Evolutionary conservation across 148 eudicot species (phyloP), one percentile per base, ranked within the genome.

Genomic region (Rhododendron kiyosumense): DNA sequence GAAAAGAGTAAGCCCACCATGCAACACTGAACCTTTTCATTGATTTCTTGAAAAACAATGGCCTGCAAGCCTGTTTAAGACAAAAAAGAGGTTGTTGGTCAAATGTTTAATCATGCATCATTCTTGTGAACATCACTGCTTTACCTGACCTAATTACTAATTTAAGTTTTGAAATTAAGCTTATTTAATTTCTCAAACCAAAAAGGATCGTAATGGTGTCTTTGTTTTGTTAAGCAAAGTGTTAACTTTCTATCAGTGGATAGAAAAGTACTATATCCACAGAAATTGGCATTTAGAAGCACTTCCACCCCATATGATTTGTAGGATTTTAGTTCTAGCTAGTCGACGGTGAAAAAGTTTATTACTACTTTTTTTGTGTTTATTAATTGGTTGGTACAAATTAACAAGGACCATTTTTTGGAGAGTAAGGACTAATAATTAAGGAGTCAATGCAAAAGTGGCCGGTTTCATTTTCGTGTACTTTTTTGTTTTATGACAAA

Each of bases 1-100:
- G 95, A 82, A 92, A 93, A 5, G 94, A 94, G 82, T 91, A 94
- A 0, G 94, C 92, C 96, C 96, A 95, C 96, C 96, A 95, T 83
- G 94, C 91, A 2, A 95, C 81, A 20, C 80, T 94, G 88, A 90
- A 93, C 84, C 34, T 83, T 49, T 75, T 87, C 79, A 87, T 78
- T 20, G 88, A 86, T 83, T 83, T 86, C 81, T 78, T 91, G 92
- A 95, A 95, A 20, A 95, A 57, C n/a, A 84, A 79, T 76, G 95
- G 96, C 78, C 98, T 90, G 65, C 94, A 91, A n/a, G 88, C 89
- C 98, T 94, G 92, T 78, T 77, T 41, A 41, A 30, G 10, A 83
- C 65, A 3, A 34, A 3, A 34, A 26, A 28, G 24, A 12, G 36
- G 51, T 51, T 81, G 34, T 57, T 57, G 30, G 80, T 65, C 54